Conservation (phyloP, 2,329 filamentous ascomycete species). For the Madurella mycetomatis region DNA sequence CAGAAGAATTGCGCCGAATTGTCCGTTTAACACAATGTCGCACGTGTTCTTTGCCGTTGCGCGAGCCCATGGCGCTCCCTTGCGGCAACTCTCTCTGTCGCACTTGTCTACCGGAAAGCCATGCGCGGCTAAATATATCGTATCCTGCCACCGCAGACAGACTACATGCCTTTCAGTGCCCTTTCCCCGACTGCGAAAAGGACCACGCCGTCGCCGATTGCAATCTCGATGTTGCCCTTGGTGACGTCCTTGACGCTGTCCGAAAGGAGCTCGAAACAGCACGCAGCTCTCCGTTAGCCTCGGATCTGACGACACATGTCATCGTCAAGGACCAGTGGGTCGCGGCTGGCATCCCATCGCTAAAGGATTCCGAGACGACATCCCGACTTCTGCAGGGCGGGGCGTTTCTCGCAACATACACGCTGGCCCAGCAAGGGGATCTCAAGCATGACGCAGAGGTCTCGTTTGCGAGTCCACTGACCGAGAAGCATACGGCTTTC, state of each 20-base stretch:
- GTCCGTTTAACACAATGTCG: constrained; percentile 75
- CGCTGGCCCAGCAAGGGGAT: constrained; percentile 57
- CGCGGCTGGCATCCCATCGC: constrained; percentile 38
- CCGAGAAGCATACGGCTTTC: constrained; percentile 28
- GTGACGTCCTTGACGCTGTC: constrained; percentile 63
- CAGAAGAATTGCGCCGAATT: constrained; percentile 56
- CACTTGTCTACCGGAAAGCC: constrained; percentile 64
- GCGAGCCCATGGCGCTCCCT: constrained; percentile 68
- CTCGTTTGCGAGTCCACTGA: constrained; percentile 37
- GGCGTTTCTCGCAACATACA: constrained; percentile 61
- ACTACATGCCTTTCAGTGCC: constrained; percentile 68
- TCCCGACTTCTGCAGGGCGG: constrained; percentile 48
- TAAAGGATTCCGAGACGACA: constrained; percentile 33
- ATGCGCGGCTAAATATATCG: constrained; percentile 64
- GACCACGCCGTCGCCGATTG: constrained; percentile 78
- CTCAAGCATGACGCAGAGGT: constrained; percentile 55
- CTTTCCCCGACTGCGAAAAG: constrained; percentile 58
- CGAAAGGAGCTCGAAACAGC: constrained; percentile 47
- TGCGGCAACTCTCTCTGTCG: constrained; percentile 78
- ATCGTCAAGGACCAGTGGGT: constrained; percentile 36
- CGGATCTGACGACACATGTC: constrained; percentile 38
- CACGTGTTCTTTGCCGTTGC: constrained; percentile 64
- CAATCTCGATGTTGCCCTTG: constrained; percentile 68
- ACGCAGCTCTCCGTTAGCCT: constrained; percentile 30
- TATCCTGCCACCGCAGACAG: constrained; percentile 69